phyloP scores from a whole-genome alignment of 2,329 filamentous ascomycete species.

The Colletotrichum sp. region DNA sequence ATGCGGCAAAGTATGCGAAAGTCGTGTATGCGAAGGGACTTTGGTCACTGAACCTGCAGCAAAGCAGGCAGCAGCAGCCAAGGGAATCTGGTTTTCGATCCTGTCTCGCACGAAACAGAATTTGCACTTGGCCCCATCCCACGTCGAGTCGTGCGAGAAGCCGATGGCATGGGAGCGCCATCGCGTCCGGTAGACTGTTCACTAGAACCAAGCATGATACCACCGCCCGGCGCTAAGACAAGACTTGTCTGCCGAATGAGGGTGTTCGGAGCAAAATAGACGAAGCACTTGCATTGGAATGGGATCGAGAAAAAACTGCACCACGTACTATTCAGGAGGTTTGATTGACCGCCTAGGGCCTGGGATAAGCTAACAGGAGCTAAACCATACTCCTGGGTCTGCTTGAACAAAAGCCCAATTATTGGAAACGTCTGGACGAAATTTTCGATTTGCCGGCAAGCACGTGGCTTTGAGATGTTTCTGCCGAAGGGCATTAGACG shows the following conservation, averaged over 20 bases:
- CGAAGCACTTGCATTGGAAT: background rate
- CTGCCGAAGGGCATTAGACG: background rate
- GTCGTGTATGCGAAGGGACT: background rate
- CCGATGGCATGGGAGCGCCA: background rate
- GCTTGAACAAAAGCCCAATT: background rate
- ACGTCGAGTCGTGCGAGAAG: background rate
- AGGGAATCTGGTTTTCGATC: background rate
- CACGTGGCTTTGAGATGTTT: background rate
- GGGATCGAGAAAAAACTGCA: background rate
- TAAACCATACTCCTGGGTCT: background rate
- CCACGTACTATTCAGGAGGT: background rate
- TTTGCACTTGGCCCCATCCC: background rate
- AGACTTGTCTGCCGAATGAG: background rate
- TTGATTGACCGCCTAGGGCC: background rate
- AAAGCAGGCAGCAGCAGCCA: background rate
- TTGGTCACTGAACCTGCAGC: background rate
- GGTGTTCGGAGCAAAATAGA: background rate
- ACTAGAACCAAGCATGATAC: background rate
- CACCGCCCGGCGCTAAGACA: background rate
- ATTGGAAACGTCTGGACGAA: background rate
- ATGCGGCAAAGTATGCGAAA: background rate
- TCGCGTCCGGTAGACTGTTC: background rate
- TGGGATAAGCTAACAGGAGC: background rate
- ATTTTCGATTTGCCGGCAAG: background rate
- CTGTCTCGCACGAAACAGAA: background rate